A percentile compares a stretch with the other conserved stretches of the same genome.
phyloP scores from a whole-genome alignment of 2,329 filamentous ascomycete genomes.

The Mycosphaerella sp. region DNA sequence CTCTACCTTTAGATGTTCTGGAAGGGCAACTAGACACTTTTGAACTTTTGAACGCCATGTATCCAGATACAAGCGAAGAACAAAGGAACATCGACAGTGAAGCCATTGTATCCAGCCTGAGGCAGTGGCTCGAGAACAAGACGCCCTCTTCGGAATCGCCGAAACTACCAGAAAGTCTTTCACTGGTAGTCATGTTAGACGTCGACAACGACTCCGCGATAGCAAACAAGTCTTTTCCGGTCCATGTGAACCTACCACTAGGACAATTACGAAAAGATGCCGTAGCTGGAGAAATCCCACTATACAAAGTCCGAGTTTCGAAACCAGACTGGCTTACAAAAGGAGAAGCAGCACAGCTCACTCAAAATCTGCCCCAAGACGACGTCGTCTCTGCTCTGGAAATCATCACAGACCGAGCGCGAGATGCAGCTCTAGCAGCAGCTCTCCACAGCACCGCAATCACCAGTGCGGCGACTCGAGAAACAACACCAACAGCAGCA shows the following conservation, averaged over 20 bases:
- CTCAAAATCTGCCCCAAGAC: constrained; percentile 37
- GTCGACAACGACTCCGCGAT: neutral
- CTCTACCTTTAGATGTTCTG: constrained; percentile 9
- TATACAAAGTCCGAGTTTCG: constrained; percentile 39
- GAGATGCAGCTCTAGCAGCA: neutral
- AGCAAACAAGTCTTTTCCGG: neutral
- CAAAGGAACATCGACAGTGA: constrained; percentile 16
- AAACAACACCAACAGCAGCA: neutral
- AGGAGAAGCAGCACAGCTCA: constrained; percentile 40
- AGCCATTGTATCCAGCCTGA: constrained; percentile 6
- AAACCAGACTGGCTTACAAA: constrained; percentile 51
- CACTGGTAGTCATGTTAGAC: neutral
- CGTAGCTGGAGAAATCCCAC: neutral
- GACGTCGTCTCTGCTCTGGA: constrained; percentile 47
- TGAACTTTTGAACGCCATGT: constrained; percentile 52
- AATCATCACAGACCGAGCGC: constrained; percentile 38
- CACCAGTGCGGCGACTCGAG: too few species aligned
- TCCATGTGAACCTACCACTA: constrained; percentile 2
- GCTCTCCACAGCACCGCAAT: neutral
- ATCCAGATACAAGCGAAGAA: constrained; percentile 35
- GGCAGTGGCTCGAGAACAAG: constrained; percentile 17
- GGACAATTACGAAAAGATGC: neutral
- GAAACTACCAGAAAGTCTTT: constrained; percentile 4
- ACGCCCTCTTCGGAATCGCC: neutral
- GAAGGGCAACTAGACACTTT: constrained; percentile 30